phyloP scores from a whole-genome alignment of 2,329 filamentous ascomycete genomes.

The Phoma sp. region DNA sequence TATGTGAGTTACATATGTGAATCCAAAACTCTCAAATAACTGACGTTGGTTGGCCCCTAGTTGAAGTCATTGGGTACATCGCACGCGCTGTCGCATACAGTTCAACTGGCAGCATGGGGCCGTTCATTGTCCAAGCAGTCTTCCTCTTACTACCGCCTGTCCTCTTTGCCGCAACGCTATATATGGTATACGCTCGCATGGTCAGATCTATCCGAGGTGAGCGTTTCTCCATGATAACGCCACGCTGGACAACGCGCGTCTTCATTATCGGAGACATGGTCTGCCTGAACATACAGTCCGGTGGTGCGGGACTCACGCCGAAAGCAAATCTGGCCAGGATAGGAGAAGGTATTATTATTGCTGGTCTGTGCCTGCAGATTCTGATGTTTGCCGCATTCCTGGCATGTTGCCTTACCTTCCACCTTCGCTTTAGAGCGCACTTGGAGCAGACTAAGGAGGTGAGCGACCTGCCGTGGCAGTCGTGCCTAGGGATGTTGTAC shows the following conservation, averaged over 20 bases:
- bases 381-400: slow-evolving; percentile 64
- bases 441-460: no score
- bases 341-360: no score
- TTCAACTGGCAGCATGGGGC: slow-evolving; percentile 31
- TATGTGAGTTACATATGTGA: slow-evolving; percentile 46
- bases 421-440: slow-evolving; percentile 48
- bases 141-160: slow-evolving; percentile 52
- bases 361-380: slow-evolving; percentile 64
- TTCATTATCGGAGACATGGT: slow-evolving; percentile 54
- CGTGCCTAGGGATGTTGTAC: no score
- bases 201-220: slow-evolving; percentile 48
- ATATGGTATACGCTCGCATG: slow-evolving; percentile 53
- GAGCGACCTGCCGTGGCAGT: no score
- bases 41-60: slow-evolving; percentile 35
- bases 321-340: no score
- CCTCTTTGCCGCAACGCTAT: slow-evolving; percentile 54
- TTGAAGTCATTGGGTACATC: slow-evolving; percentile 61
- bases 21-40: background rate
- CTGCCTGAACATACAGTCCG: no score
- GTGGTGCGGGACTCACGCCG: no score
- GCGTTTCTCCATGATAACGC: slow-evolving; percentile 50
- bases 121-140: slow-evolving; percentile 51
- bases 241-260: slow-evolving; percentile 57
- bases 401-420: slow-evolving; percentile 56
- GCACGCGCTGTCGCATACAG: slow-evolving; percentile 53